These are phyloP conservation scores for Monilinia fructicola DNA, from an alignment of 2,329 filamentous ascomycete species.

Conservation along the genomic window DNA sequence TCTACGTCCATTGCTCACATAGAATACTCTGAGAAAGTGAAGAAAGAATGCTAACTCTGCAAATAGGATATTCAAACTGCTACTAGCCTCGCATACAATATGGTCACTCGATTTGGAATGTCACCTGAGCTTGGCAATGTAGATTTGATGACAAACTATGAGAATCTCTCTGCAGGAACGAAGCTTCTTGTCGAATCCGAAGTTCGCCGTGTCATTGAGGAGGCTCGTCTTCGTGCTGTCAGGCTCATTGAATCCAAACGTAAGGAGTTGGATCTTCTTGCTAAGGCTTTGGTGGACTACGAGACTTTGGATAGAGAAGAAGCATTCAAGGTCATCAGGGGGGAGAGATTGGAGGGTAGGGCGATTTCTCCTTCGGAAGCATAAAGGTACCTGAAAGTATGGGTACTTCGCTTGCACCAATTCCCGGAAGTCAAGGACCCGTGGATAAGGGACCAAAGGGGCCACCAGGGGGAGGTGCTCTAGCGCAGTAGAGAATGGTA, in stretches of 20 bases:
- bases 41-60: constrained; percentile 38
- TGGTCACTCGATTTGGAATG: constrained; percentile 91
- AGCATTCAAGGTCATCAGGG: constrained; percentile 84
- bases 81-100: constrained; percentile 77
- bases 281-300: constrained; percentile 88
- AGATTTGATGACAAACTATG: constrained; percentile 79
- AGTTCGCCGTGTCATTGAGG: constrained; percentile 80
- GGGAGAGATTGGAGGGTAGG: constrained; percentile 75
- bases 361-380: constrained; percentile 58
- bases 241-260: constrained; percentile 72
- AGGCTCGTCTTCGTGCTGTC: constrained; percentile 72
- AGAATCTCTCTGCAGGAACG: constrained; percentile 79
- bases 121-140: constrained; percentile 85
- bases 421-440: constrained; percentile 32
- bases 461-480: constrained; percentile 34
- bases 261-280: constrained; percentile 82
- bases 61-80: constrained; percentile 76
- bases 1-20: neutral
- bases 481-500: constrained; percentile 28
- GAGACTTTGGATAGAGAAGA: constrained; percentile 88
- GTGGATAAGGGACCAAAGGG: constrained; percentile 29
- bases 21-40: neutral
- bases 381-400: constrained; percentile 62
- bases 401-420: constrained; percentile 33
- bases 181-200: constrained; percentile 84